phyloP scores from a whole-genome alignment of 2,329 filamentous ascomycete genomes.

The Macrophomina phaseolina region DNA sequence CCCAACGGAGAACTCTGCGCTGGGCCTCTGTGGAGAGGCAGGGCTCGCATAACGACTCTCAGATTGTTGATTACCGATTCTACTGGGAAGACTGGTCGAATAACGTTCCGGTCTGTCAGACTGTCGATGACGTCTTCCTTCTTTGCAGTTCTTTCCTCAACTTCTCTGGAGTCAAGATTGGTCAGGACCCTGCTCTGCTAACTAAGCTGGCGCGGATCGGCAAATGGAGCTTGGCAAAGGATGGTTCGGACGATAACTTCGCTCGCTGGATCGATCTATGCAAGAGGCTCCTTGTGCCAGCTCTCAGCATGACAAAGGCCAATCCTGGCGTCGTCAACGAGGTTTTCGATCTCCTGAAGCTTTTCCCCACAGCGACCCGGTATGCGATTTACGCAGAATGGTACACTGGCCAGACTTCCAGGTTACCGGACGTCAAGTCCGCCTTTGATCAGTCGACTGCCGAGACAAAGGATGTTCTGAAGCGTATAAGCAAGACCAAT shows the following conservation, averaged over 20 bases:
- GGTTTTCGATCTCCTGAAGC: slow-evolving; percentile 80
- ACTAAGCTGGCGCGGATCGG: slow-evolving; percentile 88
- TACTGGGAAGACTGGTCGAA: slow-evolving; percentile 99
- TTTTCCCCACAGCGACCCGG: slow-evolving; percentile 76
- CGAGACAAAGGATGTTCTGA: slow-evolving; percentile 85
- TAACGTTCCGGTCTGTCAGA: slow-evolving; percentile 89
- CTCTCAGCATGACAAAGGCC: slow-evolving; percentile 81
- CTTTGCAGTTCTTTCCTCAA: slow-evolving; percentile 85
- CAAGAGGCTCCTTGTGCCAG: slow-evolving; percentile 82
- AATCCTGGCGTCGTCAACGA: slow-evolving; percentile 87
- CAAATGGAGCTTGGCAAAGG: slow-evolving; percentile 71
- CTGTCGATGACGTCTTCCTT: slow-evolving; percentile 86
- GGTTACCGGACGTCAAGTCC: slow-evolving; percentile 75
- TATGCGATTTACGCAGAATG: slow-evolving; percentile 94
- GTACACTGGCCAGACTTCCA: slow-evolving; percentile 79
- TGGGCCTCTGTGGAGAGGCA: slow-evolving; percentile 85
- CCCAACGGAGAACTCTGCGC: slow-evolving; percentile 62
- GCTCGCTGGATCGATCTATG: slow-evolving; percentile 85
- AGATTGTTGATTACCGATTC: slow-evolving; percentile 79
- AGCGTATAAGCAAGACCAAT: slow-evolving; percentile 87
- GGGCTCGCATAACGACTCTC: slow-evolving; percentile 50
- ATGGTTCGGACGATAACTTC: slow-evolving; percentile 72
- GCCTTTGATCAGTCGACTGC: slow-evolving; percentile 78
- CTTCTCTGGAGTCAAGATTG: slow-evolving; percentile 85
- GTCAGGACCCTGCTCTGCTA: slow-evolving; percentile 77